phyloP scores from a whole-genome alignment of 164 flowering plant species.

The Warburgia ugandensis region DNA sequence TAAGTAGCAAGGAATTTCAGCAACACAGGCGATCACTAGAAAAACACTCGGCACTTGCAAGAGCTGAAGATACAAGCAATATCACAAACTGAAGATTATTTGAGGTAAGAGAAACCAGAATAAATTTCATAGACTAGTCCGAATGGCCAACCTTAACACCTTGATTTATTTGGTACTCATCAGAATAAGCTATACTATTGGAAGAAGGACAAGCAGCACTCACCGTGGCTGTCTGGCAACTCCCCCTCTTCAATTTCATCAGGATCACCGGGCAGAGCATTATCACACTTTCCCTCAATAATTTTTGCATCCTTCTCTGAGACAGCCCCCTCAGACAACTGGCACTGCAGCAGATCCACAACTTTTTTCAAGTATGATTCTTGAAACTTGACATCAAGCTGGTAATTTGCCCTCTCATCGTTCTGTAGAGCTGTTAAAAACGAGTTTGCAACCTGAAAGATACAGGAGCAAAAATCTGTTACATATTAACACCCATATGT shows the following conservation, averaged over 20 bases:
- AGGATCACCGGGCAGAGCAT: constrained; percentile 17
- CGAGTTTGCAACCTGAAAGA: constrained; percentile 76
- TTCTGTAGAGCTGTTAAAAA: constrained; percentile 86
- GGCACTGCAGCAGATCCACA: constrained; percentile 79
- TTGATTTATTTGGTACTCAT: too few relatives aligned
- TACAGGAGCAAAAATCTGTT: constrained; percentile 7
- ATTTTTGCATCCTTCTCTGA: constrained; percentile 36
- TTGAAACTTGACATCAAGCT: constrained; percentile 95
- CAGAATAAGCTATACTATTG: background rate
- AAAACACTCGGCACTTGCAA: too few relatives aligned
- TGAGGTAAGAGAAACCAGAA: too few relatives aligned
- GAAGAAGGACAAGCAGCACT: constrained; percentile 16
- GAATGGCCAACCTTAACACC: too few relatives aligned
- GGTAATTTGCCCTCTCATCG: constrained; percentile 94
- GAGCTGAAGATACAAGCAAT: too few relatives aligned
- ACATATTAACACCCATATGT: background rate
- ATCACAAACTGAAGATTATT: too few relatives aligned
- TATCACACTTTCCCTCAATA: constrained; percentile 14
- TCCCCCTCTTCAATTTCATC: constrained; percentile 98
- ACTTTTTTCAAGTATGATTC: constrained; percentile 77
- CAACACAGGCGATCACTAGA: too few relatives aligned
- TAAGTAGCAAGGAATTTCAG: too few relatives aligned
- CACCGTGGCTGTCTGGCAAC: constrained; percentile 83
- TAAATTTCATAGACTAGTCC: background rate
- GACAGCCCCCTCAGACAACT: constrained; percentile 89